These are phyloP conservation scores for Backusella westeae DNA, from an alignment of 192 early-diverging fungal genomes.

Conservation along the genomic window DNA sequence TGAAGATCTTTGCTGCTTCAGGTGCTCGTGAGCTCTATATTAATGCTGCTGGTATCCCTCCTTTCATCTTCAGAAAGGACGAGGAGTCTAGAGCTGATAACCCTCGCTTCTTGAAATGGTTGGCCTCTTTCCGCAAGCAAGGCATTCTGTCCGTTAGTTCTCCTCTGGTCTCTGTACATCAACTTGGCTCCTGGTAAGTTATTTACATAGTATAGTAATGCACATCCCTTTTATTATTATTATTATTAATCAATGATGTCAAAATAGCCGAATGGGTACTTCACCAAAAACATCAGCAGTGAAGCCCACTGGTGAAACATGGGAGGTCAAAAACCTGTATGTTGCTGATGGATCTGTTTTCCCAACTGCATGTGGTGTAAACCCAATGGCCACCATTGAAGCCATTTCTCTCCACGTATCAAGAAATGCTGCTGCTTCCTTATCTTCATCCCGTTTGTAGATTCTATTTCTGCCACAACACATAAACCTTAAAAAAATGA, in stretches of 20 bases:
- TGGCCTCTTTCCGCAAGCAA: slow-evolving; percentile 27
- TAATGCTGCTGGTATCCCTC: slow-evolving; percentile 37
- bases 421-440: neutral
- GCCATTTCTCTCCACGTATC: slow-evolving; percentile 17
- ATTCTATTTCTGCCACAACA: neutral
- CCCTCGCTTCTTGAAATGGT: slow-evolving; percentile 31
- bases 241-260: neutral
- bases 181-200: slow-evolving; percentile 62
- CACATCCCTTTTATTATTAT: neutral
- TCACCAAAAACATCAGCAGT: slow-evolving; percentile 49
- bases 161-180: slow-evolving; percentile 57
- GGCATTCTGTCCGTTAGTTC: slow-evolving; percentile 33
- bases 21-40: slow-evolving; percentile 61
- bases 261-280: slow-evolving; percentile 58
- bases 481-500: neutral
- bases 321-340: slow-evolving; percentile 66
- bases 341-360: slow-evolving; percentile 39
- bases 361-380: slow-evolving; percentile 52
- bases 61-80: slow-evolving; percentile 33
- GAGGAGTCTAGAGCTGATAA: slow-evolving; percentile 40
- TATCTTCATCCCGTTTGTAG: neutral
- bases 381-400: slow-evolving; percentile 47
- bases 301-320: slow-evolving; percentile 64
- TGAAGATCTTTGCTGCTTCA: slow-evolving; percentile 58
- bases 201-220: neutral